Evolutionary conservation across 2,329 filamentous ascomycete genomes (phyloP).

Genomic region (Ophidiomyces ophidiicola): DNA sequence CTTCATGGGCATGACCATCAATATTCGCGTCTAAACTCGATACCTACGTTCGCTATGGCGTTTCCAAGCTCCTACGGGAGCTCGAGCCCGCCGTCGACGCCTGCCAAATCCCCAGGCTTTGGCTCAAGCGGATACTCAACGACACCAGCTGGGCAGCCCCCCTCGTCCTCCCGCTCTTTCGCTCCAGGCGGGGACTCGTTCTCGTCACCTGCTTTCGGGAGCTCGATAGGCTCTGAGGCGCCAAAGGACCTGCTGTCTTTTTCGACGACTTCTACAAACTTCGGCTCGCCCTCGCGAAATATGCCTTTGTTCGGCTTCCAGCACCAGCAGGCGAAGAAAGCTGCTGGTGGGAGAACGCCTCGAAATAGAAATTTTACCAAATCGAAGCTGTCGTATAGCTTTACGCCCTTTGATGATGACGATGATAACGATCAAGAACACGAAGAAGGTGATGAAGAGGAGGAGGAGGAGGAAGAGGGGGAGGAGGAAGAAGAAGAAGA

Average conservation of each 20-base stretch:
- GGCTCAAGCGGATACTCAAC: constrained; percentile 38
- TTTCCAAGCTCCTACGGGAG: constrained; percentile 26
- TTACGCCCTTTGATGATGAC: constrained; percentile 15
- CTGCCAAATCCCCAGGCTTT: constrained; percentile 28
- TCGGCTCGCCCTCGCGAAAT: constrained; percentile 18
- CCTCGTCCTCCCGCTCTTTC: constrained; percentile 42
- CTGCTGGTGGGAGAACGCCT: too few relatives aligned
- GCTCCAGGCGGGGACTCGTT: constrained; percentile 43
- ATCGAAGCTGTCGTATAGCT: constrained; percentile 9
- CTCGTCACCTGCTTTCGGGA: constrained; percentile 37
- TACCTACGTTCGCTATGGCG: constrained; percentile 22
- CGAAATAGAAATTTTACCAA: not conserved
- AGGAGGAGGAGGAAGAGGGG: constrained; percentile 27
- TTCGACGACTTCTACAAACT: constrained; percentile 27
- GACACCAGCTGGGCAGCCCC: constrained; percentile 46
- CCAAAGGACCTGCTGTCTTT: constrained; percentile 30
- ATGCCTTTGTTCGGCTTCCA: constrained; percentile 5
- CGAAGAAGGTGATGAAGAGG: constrained; percentile 26
- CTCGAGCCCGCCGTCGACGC: constrained; percentile 30
- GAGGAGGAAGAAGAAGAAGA: constrained; percentile 13
- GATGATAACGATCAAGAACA: constrained; percentile 19
- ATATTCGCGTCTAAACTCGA: too few relatives aligned
- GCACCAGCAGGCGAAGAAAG: constrained; percentile 18
- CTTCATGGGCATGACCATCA: too few relatives aligned
- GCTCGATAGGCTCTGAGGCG: constrained; percentile 32